Percentiles rank a stretch among this genome's conserved stretches.
phyloP scores from a whole-genome alignment of 345 rosid genomes.

The Hirschfeldia incana region DNA sequence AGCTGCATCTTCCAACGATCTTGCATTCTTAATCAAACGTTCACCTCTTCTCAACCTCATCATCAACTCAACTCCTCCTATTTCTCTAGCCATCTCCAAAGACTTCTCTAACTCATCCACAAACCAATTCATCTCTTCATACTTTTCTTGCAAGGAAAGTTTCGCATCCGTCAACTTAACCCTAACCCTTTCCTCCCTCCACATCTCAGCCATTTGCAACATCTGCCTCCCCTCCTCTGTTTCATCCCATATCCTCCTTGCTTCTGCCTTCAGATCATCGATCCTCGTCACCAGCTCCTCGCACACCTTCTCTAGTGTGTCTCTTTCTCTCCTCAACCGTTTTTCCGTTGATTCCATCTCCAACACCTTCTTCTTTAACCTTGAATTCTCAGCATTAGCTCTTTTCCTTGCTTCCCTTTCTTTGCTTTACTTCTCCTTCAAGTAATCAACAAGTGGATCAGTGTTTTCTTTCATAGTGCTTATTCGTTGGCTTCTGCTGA shows the following conservation, averaged over 20 bases:
- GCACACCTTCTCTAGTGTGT: constrained; percentile 76
- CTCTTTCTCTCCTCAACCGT: constrained; percentile 65
- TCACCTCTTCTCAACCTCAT: constrained; percentile 19
- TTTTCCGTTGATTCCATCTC: constrained; percentile 11
- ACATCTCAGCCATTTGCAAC: constrained; percentile 85
- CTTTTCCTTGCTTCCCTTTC: constrained; percentile 34
- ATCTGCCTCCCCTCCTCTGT: constrained; percentile 75
- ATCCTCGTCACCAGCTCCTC: constrained; percentile 79
- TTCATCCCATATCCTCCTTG: constrained; percentile 56
- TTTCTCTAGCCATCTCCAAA: constrained; percentile 26
- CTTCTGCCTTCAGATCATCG: constrained; percentile 54
- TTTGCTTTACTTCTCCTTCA: constrained; percentile 21
- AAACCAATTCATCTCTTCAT: constrained; percentile 49
- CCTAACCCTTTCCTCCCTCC: constrained; percentile 93
- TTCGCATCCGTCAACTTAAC: constrained; percentile 81
- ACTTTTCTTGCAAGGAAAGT: constrained; percentile 47
- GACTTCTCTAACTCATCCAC: constrained; percentile 39
- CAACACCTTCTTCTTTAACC: constrained; percentile 25
- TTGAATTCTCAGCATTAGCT: constrained; percentile 55
- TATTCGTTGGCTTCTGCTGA: not conserved
- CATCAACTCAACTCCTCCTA: constrained; percentile 14
- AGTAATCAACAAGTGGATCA: constrained; percentile 22
- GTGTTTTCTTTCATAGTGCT: not conserved
- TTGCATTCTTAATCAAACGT: constrained; percentile 25
- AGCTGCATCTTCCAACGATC: constrained; percentile 14